Base-by-base conservation (phyloP, 1,284 basidiomycete species). In the Melampsora occidentalis region DNA sequence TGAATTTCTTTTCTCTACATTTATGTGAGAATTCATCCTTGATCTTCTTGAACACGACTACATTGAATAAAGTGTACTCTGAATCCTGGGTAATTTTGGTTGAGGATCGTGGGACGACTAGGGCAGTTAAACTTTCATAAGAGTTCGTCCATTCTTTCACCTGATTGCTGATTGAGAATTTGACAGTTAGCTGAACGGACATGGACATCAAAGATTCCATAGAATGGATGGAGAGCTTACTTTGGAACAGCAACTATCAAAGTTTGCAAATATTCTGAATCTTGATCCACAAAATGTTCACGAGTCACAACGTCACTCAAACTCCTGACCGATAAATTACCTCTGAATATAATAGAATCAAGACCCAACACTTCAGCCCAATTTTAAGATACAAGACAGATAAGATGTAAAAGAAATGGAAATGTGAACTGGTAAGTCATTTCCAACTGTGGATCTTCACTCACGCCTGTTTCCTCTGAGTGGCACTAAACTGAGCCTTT, bases 71-170 rank as follows among this genome's bases (percentile, higher is more conserved):
- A 22, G 88, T 87, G 83, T 90, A 99, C 80, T 99, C 97, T 77
- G 93, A 90, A 82, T 99, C 97, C 46, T 90, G 46, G 2, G 73
- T 49, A 25, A 76, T 59, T 65, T 69, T 49, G n/a, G 46, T 87
- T 65, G 94, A 91, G 59, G 94, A 96, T 77, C 97, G 88, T n/a
- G 97, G 97, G 0, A 99, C 97, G 1, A 99, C 91, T 92, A 98
- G 94, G 35, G 86, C 80, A 0, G 92, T 87, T 71, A 99, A 84
- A 64, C 91, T 88, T 85, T 99, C 97, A 82, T 99, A 99, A 81
- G 89, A 91, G 33, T 85, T 81, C 79, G 89, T 90, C 95, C 96
- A 99, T 28, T 94, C 92, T 83, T 96, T 97, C 62, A 88, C 85
- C 20, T 89, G 84, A 81, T 88, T 90, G 85, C 94, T 97, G 84